A percentile compares a stretch with the other conserved stretches of the same genome.
Evolutionary conservation across 345 rosid genomes (phyloP).

Genomic region (Hibiscus tridactylites): DNA sequence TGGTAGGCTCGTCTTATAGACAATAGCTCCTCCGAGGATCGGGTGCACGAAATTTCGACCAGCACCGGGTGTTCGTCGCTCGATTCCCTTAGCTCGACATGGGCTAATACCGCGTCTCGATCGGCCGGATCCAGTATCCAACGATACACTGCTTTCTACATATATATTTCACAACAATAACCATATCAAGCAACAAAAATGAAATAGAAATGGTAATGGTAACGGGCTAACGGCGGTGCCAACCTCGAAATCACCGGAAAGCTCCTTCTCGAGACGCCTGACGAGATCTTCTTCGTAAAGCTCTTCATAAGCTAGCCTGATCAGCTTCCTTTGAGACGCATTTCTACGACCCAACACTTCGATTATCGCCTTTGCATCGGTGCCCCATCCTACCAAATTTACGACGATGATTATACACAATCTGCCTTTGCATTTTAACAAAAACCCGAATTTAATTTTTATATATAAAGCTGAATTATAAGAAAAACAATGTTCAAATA

Average conservation of each 20-base stretch:
- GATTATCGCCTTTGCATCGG: not conserved
- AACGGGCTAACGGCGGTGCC: not conserved
- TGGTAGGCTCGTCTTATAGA: constrained; percentile 48
- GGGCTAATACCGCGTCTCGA: constrained; percentile 49
- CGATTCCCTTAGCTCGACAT: constrained; percentile 37
- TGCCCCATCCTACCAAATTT: not conserved
- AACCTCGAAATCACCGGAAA: constrained; percentile 45
- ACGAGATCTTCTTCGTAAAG: constrained; percentile 13
- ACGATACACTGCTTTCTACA: constrained; percentile 43
- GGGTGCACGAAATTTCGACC: constrained; percentile 38
- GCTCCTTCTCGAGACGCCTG: constrained; percentile 39
- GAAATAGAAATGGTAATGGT: not conserved
- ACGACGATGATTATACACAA: not conserved
- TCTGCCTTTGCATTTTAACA: too few species aligned
- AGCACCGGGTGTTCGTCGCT: constrained; percentile 33
- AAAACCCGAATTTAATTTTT: too few species aligned
- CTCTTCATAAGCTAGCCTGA: constrained; percentile 8
- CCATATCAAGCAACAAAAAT: not conserved
- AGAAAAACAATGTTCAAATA: not conserved
- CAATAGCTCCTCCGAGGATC: constrained; percentile 56
- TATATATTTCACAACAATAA: not conserved
- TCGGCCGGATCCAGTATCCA: constrained; percentile 57
- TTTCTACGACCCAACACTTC: constrained; percentile 3
- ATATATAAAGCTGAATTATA: too few species aligned
- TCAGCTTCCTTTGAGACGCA: constrained; percentile 2